phyloP scores from a whole-genome alignment of 148 eudicot species.

The Vaccinium corymbosum region DNA sequence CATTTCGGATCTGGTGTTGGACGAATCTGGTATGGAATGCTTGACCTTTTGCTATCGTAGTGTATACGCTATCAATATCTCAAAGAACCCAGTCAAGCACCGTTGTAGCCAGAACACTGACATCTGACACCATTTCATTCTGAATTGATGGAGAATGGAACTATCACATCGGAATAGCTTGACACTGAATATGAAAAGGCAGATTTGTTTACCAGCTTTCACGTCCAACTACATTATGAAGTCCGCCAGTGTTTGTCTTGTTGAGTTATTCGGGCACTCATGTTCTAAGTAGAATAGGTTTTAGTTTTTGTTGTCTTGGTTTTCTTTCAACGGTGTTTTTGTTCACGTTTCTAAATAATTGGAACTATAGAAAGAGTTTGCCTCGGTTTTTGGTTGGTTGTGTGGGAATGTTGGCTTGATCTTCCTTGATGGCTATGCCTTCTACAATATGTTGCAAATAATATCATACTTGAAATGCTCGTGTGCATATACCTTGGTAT shows the following conservation, averaged over 20 bases:
- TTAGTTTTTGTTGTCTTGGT: background rate
- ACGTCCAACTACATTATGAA: background rate
- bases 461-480: background rate
- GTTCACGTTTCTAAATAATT: background rate
- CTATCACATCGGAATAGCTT: background rate
- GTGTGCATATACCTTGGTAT: background rate
- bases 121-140: background rate
- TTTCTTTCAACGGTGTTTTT: background rate
- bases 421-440: background rate
- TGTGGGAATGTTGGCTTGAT: background rate
- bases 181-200: background rate
- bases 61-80: background rate
- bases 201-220: background rate
- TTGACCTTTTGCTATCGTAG: background rate
- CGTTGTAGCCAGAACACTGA: background rate
- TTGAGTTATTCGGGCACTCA: background rate
- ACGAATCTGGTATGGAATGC: conserved; percentile 6
- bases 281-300: background rate
- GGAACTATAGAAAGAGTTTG: background rate
- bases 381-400: background rate
- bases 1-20: background rate
- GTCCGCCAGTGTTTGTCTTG: background rate
- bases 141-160: background rate
- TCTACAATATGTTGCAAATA: background rate
- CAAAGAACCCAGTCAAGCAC: background rate